These are phyloP conservation scores for Mortierella hygrophila DNA, from an alignment of 192 early-diverging fungal species.

Conservation along the genomic window DNA sequence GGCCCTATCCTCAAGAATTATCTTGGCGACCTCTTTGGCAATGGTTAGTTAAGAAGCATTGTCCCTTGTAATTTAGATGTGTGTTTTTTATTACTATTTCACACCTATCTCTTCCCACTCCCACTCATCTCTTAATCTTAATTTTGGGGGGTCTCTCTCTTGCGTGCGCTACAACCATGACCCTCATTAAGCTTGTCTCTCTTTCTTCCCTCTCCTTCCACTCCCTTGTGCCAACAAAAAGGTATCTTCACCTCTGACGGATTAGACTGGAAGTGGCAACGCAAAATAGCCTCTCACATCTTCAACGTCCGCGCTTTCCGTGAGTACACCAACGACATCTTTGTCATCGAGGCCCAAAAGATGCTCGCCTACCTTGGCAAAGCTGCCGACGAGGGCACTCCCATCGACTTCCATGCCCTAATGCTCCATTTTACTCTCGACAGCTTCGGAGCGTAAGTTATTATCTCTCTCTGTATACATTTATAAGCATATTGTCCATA, in stretches of 20 bases:
- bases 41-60: neutral
- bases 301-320: slow-evolving; percentile 42
- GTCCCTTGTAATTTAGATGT: neutral
- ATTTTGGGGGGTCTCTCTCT: no score
- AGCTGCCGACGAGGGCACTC: slow-evolving; percentile 27
- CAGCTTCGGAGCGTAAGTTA: slow-evolving; percentile 38
- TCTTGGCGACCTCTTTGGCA: slow-evolving; percentile 30
- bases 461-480: no score
- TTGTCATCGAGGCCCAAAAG: slow-evolving; percentile 15
- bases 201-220: neutral
- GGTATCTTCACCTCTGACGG: slow-evolving; percentile 30
- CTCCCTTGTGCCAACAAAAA: neutral
- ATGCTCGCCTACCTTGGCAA: slow-evolving; percentile 28
- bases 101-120: neutral
- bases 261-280: slow-evolving; percentile 30
- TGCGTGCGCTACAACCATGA: neutral
- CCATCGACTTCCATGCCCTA: slow-evolving; percentile 58
- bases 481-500: no score
- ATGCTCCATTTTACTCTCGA: slow-evolving; percentile 60
- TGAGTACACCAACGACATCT: slow-evolving; percentile 37
- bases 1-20: neutral
- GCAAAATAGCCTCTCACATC: slow-evolving; percentile 33
- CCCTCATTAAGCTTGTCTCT: neutral
- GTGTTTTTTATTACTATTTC: neutral
- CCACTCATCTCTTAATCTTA: neutral